Evolutionary conservation across 176 grass and related monocot genomes (phyloP).

Genomic region (Aechmea fasciata): DNA sequence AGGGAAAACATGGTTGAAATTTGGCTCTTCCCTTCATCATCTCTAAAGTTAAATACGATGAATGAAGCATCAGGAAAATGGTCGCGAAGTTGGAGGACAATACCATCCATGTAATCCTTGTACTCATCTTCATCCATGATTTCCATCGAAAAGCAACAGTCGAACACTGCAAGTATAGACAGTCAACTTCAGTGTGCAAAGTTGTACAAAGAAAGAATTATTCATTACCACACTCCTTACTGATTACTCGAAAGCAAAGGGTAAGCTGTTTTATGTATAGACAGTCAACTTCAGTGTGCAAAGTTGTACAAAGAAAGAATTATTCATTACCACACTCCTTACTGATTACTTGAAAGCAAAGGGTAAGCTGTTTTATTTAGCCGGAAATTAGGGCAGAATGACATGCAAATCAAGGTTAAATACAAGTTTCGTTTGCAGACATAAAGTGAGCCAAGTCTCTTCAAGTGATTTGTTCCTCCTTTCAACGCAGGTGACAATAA

Average conservation of each 20-base stretch:
- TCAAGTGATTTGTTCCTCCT: neutral
- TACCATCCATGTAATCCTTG: slow-evolving; percentile 55
- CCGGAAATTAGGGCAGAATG: neutral
- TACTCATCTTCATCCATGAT: slow-evolving; percentile 64
- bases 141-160: slow-evolving; percentile 85
- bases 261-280: neutral
- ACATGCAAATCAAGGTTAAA: neutral
- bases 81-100: slow-evolving; percentile 57
- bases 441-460: neutral
- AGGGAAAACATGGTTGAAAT: slow-evolving; percentile 49
- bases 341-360: slow-evolving; percentile 7
- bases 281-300: neutral
- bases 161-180: slow-evolving; percentile 57
- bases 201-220: neutral
- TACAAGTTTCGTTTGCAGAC: neutral
- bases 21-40: slow-evolving; percentile 44
- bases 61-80: slow-evolving; percentile 61
- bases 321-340: neutral
- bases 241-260: slow-evolving; percentile 5
- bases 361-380: neutral
- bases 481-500: too few species aligned
- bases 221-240: neutral
- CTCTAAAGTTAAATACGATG: slow-evolving; percentile 76
- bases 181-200: neutral
- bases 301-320: neutral